Evolutionary conservation across 805 yeast genomes (phyloP), one percentile per base, ranked within the genome.

Genomic region (Candida patagonica): DNA sequence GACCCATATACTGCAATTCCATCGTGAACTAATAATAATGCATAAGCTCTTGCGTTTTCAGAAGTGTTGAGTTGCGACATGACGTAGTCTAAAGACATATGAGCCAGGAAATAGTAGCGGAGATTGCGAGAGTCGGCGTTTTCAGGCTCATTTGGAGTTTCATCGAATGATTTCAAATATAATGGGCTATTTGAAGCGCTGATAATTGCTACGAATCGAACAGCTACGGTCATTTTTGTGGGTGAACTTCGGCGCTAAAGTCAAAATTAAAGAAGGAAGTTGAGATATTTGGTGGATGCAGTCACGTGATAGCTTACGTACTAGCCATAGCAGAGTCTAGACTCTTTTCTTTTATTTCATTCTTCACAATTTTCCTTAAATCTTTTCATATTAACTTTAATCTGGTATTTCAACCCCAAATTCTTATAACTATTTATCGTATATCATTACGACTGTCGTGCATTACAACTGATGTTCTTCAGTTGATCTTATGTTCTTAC

Each of bases 1-100:
- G 52, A 38, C 5, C 63, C 64, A 32, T 61, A 61, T 2, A 60
- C 64, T 1, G 64, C 63, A 5, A 59, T 48, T 6, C 62, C 62
- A 24, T 60, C 61, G 37, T 59, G 63, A 2, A 57, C 54, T 20
- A 60, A 39, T 26, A 59, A 46, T 29, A 57, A 37, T 3, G 52
- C 43, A 36, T 33, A 50, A 31, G 29, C 58, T 41, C 30, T 38
- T 10, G 46, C 41, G 19, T 30, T 46, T 15, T 40, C 48, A 12
- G 49, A 39, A 26, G 35, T 44, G 33, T 37, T 42, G 29, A 45
- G 35, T 38, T 52, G 53, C n/a, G 53, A 40, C 36, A 47, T 42
- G 21, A 58, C 39, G 44, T 54, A 60, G 46, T 60, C 65, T 25
- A 60, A 48, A 3, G 65, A 53, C 63, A 60, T 60, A 42, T 59